Base-by-base conservation (phyloP, 805 yeast species). In the Ogataea pini region DNA sequence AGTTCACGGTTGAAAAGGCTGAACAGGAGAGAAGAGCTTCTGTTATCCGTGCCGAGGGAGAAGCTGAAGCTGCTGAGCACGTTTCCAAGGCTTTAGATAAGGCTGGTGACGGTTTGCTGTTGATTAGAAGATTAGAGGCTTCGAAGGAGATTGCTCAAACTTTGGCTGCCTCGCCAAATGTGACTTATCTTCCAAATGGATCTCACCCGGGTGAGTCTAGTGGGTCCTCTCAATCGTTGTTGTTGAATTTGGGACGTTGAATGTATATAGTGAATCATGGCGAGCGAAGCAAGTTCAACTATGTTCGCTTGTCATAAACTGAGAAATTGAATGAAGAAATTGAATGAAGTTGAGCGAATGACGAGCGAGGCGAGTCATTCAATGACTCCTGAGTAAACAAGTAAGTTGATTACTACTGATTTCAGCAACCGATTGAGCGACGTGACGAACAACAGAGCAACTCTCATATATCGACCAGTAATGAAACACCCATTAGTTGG, bases 31-130 rank as follows among this genome's bases (percentile, higher is more conserved):
- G 96, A 66, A 91, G 86, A 69, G 99, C 98, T 2, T 75, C 88
- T 41, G 89, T 94, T 61, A 91, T 94, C 58, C 83, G 98, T 62
- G 99, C 99, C 24, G 99, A 94, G 72, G 99, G 98, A 72, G 99
- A 94, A 73, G 99, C 99, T 43, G 98, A 94, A 70, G 89, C 96
- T 49, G 99, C 99, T 3, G 98, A 94, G 51, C 83, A 83, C 52
- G 94, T 94, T 54, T 89, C 97, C 29, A 88, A 84, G 70, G 97
- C 98, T 4, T 79, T 94, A 57, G 81, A 85, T 46, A 91, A 90
- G 73, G 90, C 95, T 19, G 99, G 99, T 68, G 98, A 94, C 64
- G 98, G 98, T 57, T 77, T 94, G 59, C 76, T 94, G 64, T 79
- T 88, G 75, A 91, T 94, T 61, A 82, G 99, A 78, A 82, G 98